A percentile compares a stretch with the other conserved stretches of the same genome.
These are phyloP conservation scores for Lepidium africanum DNA, from an alignment of 345 rosid species.

Conservation along the genomic window DNA sequence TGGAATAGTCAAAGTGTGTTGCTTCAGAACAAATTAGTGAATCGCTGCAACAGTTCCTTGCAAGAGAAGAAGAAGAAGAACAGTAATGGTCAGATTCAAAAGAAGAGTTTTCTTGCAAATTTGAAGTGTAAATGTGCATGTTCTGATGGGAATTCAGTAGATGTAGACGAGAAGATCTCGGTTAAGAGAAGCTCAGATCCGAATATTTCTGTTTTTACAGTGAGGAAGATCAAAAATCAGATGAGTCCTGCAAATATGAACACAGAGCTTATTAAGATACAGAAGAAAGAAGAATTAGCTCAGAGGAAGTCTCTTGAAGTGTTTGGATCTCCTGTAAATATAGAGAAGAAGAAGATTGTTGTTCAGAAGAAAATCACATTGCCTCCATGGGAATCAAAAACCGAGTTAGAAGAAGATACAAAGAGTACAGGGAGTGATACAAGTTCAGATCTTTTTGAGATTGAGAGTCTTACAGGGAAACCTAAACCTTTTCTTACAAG, in stretches of 20 bases:
- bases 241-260: slow-evolving; percentile 1
- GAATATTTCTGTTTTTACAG: slow-evolving; percentile 20
- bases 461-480: slow-evolving; percentile 60
- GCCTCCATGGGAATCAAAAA: slow-evolving; percentile 37
- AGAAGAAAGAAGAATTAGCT: slow-evolving; percentile 21
- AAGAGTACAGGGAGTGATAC: slow-evolving; percentile 48
- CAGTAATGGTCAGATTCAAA: slow-evolving; percentile 19
- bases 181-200: slow-evolving; percentile 22
- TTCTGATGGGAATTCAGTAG: slow-evolving; percentile 49
- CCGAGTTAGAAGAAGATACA: slow-evolving; percentile 22
- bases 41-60: slow-evolving; percentile 19
- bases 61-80: slow-evolving; percentile 10
- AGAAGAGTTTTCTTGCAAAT: slow-evolving; percentile 45
- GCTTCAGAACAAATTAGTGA: slow-evolving; percentile 30
- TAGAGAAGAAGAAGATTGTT: slow-evolving; percentile 26
- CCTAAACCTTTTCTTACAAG: slow-evolving; percentile 44
- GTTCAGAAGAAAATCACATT: slow-evolving; percentile 39
- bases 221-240: slow-evolving; percentile 1
- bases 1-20: slow-evolving; percentile 66
- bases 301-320: slow-evolving; percentile 50
- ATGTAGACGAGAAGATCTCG: slow-evolving; percentile 23
- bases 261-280: slow-evolving; percentile 11
- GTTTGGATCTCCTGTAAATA: slow-evolving; percentile 45
- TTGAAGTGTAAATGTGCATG: slow-evolving; percentile 62
- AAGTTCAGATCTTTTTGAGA: slow-evolving; percentile 85